These are phyloP conservation scores for Heterobasidion occidentale DNA, from an alignment of 1,284 basidiomycete species.

Conservation along the genomic window DNA sequence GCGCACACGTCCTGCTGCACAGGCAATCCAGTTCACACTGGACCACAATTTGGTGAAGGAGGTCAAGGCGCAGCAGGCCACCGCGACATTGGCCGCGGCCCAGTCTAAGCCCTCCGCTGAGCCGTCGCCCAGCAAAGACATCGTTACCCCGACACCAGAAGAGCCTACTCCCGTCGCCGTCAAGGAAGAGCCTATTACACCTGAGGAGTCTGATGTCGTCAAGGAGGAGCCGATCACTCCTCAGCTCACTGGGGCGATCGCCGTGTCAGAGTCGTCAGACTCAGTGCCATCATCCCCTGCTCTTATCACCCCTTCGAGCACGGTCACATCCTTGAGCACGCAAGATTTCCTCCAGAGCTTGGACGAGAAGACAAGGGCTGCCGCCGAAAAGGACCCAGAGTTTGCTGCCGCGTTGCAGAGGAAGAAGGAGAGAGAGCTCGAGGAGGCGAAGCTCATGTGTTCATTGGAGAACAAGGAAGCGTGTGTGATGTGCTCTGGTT, in stretches of 20 bases:
- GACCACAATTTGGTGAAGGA: conserved; percentile 77
- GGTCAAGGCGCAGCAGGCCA: conserved; percentile 46
- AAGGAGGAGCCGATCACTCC: too few relatives aligned
- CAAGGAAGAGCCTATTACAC: conserved; percentile 5
- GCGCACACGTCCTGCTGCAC: conserved; percentile 88
- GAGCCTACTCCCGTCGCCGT: conserved; percentile 2
- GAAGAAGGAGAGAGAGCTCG: conserved; percentile 68
- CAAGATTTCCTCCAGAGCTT: conserved; percentile 6
- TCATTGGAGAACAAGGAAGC: conserved; percentile 87
- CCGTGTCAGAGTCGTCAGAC: not conserved
- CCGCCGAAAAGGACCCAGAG: conserved; percentile 64
- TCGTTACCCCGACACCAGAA: not conserved
- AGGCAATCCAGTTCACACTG: conserved; percentile 98
- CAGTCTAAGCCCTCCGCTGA: conserved; percentile 1
- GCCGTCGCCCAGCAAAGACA: conserved; percentile 6
- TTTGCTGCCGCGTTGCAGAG: conserved; percentile 77
- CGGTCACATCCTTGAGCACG: not conserved
- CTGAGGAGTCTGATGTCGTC: too few relatives aligned
- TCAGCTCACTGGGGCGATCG: conserved; percentile 13
- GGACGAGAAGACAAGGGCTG: conserved; percentile 37
- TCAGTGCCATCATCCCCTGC: not conserved
- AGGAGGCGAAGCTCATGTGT: conserved; percentile 76
- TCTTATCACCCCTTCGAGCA: not conserved
- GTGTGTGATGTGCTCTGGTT: conserved; percentile 81
- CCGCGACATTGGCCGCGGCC: conserved; percentile 17